These are phyloP conservation scores for Mollisia scopiformis DNA, from an alignment of 2,329 filamentous ascomycete species.

Conservation along the genomic window DNA sequence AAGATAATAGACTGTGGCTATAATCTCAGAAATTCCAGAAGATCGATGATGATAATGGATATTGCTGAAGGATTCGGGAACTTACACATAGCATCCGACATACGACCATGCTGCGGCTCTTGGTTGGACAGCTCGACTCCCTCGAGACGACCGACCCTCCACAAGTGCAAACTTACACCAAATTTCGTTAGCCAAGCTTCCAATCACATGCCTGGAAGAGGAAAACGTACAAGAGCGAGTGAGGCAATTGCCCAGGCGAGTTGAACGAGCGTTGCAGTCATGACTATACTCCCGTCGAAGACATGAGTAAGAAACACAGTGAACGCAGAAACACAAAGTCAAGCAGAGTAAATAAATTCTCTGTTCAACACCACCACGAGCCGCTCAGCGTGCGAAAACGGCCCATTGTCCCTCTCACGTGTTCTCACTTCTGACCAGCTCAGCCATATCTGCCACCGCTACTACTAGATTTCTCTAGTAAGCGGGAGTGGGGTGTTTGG, in stretches of 20 bases:
- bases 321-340: too few species aligned
- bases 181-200: background rate
- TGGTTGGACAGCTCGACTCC: background rate
- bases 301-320: too few species aligned
- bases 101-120: background rate
- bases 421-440: background rate
- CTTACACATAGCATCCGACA: constrained; percentile 6
- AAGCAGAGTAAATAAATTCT: background rate
- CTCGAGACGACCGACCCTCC: background rate
- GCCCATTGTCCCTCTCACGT: background rate
- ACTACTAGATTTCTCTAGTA: background rate
- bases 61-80: background rate
- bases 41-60: background rate
- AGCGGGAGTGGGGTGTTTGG: background rate
- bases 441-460: background rate
- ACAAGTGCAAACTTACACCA: background rate
- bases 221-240: background rate
- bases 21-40: background rate
- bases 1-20: background rate
- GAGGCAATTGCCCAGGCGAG: background rate
- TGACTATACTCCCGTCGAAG: background rate
- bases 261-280: background rate
- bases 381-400: background rate
- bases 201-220: background rate
- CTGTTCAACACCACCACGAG: background rate